These are phyloP conservation scores for Globisporangium uncinulatum DNA, from an alignment of 352 stramenopile genomes.

Conservation along the genomic window DNA sequence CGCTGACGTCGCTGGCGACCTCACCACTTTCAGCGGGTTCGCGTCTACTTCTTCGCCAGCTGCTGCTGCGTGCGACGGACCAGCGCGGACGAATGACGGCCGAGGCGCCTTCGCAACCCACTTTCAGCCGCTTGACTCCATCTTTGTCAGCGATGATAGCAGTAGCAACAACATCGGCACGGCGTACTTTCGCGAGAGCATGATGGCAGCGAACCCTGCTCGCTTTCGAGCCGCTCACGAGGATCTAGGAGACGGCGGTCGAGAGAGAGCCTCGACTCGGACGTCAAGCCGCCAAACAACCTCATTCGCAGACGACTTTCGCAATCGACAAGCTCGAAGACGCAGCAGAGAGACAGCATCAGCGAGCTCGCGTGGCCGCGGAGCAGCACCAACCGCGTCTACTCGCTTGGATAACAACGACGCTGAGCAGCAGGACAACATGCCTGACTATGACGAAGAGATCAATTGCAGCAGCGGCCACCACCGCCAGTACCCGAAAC, in stretches of 20 bases:
- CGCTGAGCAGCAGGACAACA: constrained; percentile 15
- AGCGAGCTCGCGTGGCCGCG: not conserved
- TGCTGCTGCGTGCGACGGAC: not conserved
- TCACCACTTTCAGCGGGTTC: constrained; percentile 4
- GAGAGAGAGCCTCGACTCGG: constrained; percentile 9
- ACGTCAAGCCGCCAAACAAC: constrained; percentile 2
- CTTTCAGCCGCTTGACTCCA: constrained; percentile 1
- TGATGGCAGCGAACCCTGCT: constrained; percentile 19
- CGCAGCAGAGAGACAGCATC: constrained; percentile 2
- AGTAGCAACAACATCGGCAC: constrained; percentile 21
- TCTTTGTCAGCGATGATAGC: not conserved
- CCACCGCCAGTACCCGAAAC: not conserved
- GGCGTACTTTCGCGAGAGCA: constrained; percentile 32
- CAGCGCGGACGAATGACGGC: no score
- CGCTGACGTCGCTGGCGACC: constrained; percentile 30
- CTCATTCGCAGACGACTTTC: constrained; percentile 47
- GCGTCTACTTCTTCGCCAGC: not conserved
- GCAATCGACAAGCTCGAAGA: constrained; percentile 42
- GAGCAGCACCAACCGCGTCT: not conserved
- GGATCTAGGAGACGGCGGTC: not conserved
- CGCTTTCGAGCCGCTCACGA: constrained; percentile 1
- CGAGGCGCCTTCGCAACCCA: not conserved
- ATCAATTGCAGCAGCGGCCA: constrained; percentile 10
- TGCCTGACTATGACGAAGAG: constrained; percentile 16
- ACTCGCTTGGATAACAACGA: constrained; percentile 17